Evolutionary conservation across 2,329 filamentous ascomycete genomes (phyloP).

Genomic region (Aspergillus jensenii): DNA sequence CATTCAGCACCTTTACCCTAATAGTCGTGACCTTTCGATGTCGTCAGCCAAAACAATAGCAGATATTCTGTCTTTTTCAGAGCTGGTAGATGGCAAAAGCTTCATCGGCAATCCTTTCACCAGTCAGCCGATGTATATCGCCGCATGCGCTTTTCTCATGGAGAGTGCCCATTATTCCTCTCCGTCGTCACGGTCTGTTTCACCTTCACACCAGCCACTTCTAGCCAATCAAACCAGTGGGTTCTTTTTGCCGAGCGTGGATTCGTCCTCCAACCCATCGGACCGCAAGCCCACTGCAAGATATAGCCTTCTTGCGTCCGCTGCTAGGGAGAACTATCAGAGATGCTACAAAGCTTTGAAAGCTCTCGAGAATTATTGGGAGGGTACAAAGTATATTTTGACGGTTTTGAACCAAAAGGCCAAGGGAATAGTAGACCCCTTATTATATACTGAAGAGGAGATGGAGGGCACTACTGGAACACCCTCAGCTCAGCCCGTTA

Average conservation of each 20-base stretch:
- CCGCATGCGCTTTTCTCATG: constrained; percentile 83
- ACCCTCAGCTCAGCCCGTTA: constrained; percentile 52
- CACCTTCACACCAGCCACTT: constrained; percentile 44
- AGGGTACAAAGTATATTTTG: constrained; percentile 81
- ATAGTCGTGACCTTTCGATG: constrained; percentile 80
- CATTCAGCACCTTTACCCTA: constrained; percentile 71
- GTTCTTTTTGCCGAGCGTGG: constrained; percentile 35
- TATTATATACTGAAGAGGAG: constrained; percentile 68
- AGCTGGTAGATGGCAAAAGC: constrained; percentile 80
- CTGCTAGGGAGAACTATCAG: constrained; percentile 84
- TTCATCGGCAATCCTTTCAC: constrained; percentile 88
- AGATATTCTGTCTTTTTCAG: constrained; percentile 82
- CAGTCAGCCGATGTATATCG: constrained; percentile 87
- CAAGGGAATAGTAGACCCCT: constrained; percentile 78
- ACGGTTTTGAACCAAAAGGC: constrained; percentile 84
- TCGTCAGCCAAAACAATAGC: constrained; percentile 89
- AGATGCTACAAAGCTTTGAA: constrained; percentile 81
- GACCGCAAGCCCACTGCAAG: constrained; percentile 50
- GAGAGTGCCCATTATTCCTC: constrained; percentile 72
- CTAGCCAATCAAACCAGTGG: constrained; percentile 34
- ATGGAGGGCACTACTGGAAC: constrained; percentile 68
- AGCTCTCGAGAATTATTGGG: constrained; percentile 81
- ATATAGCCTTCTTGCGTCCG: constrained; percentile 74
- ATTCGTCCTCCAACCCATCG: constrained; percentile 22
- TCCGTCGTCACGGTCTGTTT: constrained; percentile 61